These are phyloP conservation scores for Clathrus columnatus DNA, from an alignment of 768 basidiomycete genomes.

Conservation along the genomic window DNA sequence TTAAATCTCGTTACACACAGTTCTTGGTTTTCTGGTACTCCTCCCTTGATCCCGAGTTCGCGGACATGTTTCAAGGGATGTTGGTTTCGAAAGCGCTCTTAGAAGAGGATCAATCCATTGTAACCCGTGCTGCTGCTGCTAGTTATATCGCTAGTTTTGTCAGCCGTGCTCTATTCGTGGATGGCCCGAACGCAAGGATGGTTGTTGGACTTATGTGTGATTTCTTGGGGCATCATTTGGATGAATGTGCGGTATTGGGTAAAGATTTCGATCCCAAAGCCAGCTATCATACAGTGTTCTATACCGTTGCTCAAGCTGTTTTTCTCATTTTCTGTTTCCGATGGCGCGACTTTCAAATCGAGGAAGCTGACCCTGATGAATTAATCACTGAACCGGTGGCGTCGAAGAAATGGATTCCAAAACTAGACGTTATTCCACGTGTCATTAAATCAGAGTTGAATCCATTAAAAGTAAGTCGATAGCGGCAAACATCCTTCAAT, in stretches of 20 bases:
- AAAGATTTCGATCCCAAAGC: slow-evolving; percentile 26
- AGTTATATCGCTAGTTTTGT: slow-evolving; percentile 92
- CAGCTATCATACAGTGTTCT: slow-evolving; percentile 66
- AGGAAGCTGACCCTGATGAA: slow-evolving; percentile 31
- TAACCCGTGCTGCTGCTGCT: slow-evolving; percentile 86
- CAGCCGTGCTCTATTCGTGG: slow-evolving; percentile 80
- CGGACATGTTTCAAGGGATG: slow-evolving; percentile 89
- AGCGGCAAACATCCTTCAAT: background rate
- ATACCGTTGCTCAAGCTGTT: slow-evolving; percentile 84
- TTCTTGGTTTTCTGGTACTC: slow-evolving; percentile 95
- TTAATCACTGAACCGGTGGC: slow-evolving; percentile 18
- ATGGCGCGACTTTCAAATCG: slow-evolving; percentile 73
- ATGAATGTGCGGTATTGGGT: slow-evolving; percentile 44
- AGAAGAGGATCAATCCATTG: slow-evolving; percentile 42
- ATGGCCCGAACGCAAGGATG: slow-evolving; percentile 58
- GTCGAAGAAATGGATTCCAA: slow-evolving; percentile 74
- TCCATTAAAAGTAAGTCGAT: slow-evolving; percentile 65
- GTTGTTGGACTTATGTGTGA: slow-evolving; percentile 82
- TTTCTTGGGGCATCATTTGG: slow-evolving; percentile 70
- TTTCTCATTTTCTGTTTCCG: slow-evolving; percentile 98
- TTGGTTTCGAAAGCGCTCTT: slow-evolving; percentile 89
- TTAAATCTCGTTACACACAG: slow-evolving; percentile 95
- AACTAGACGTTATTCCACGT: slow-evolving; percentile 69
- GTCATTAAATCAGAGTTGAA: slow-evolving; percentile 78
- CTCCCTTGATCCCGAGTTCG: slow-evolving; percentile 80